A percentile compares a stretch with the other conserved stretches of the same genome.
These are phyloP conservation scores for Ramalina intermedia DNA, from an alignment of 495 filamentous ascomycete species.

Conservation along the genomic window DNA sequence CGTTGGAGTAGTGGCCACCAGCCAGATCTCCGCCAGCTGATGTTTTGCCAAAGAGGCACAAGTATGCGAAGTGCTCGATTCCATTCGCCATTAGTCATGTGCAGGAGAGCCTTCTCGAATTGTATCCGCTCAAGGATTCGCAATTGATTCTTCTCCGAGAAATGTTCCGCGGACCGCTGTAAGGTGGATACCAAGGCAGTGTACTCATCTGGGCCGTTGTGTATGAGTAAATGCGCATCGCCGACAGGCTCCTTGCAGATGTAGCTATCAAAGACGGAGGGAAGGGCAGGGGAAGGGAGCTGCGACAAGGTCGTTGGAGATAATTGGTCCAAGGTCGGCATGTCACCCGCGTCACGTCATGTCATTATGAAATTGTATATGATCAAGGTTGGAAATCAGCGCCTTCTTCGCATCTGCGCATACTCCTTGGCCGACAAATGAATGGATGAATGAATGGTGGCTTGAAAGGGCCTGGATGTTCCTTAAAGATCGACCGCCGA, in stretches of 20 bases:
- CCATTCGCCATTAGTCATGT: conserved; percentile 49
- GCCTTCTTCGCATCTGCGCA: too few relatives aligned
- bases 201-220: conserved; percentile 12
- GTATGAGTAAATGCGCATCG: conserved; percentile 11
- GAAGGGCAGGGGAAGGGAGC: not conserved
- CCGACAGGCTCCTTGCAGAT: conserved; percentile 11
- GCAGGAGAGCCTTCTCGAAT: conserved; percentile 54
- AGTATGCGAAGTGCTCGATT: conserved; percentile 51
- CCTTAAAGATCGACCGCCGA: too few relatives aligned
- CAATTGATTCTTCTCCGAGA: conserved; percentile 43
- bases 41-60: conserved; percentile 52
- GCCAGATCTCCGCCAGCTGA: conserved; percentile 60
- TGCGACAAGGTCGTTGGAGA: not conserved
- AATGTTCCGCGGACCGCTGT: conserved; percentile 48
- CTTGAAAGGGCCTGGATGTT: too few relatives aligned
- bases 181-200: conserved; percentile 25
- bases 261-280: conserved; percentile 12
- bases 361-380: too few relatives aligned
- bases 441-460: too few relatives aligned
- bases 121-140: conserved; percentile 54
- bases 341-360: too few relatives aligned
- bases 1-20: conserved; percentile 64
- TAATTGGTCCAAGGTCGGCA: too few relatives aligned
- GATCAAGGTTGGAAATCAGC: too few relatives aligned
- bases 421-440: too few relatives aligned